Percentiles rank a stretch among this genome's conserved stretches.
phyloP scores from a whole-genome alignment of 2,329 filamentous ascomycete genomes.

The Macroventuria anomochaeta region DNA sequence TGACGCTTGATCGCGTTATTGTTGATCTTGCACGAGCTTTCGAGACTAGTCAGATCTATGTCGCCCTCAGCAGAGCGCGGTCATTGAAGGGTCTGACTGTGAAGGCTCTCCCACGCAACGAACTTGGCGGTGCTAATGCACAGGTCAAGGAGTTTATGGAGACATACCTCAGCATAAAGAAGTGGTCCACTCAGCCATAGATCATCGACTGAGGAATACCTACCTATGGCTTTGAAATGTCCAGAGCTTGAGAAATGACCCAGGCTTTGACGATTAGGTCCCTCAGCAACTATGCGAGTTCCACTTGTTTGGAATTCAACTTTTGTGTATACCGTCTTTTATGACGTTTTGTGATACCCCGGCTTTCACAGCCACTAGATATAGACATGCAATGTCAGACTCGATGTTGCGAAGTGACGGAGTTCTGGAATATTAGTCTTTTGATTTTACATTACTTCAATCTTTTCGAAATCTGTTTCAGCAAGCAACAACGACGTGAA shows the following conservation, averaged over 20 bases:
- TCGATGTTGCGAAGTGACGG: too few species aligned
- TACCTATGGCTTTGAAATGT: too few species aligned
- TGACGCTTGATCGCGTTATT: slow-evolving; percentile 65
- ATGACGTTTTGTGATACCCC: background rate
- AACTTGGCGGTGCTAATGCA: slow-evolving; percentile 35
- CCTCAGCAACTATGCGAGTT: too few species aligned
- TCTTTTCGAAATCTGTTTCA: too few species aligned
- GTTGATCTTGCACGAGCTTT: slow-evolving; percentile 62
- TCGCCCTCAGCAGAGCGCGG: slow-evolving; percentile 65
- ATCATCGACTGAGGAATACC: background rate
- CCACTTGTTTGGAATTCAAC: too few species aligned
- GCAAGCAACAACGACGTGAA: too few species aligned
- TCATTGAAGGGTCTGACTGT: slow-evolving; percentile 59
- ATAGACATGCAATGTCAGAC: too few species aligned
- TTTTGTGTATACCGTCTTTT: background rate
- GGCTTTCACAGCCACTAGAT: background rate
- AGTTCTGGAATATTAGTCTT: too few species aligned
- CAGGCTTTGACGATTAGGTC: too few species aligned
- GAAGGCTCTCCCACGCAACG: slow-evolving; percentile 32
- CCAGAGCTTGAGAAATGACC: too few species aligned
- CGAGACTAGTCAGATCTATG: slow-evolving; percentile 66
- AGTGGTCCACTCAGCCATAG: background rate
- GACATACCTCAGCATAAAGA: too few species aligned
- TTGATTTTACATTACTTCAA: too few species aligned
- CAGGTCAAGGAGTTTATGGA: slow-evolving; percentile 45